Evolutionary conservation across 306 rosid species (phyloP).

Genomic region (Glycine latifolia): DNA sequence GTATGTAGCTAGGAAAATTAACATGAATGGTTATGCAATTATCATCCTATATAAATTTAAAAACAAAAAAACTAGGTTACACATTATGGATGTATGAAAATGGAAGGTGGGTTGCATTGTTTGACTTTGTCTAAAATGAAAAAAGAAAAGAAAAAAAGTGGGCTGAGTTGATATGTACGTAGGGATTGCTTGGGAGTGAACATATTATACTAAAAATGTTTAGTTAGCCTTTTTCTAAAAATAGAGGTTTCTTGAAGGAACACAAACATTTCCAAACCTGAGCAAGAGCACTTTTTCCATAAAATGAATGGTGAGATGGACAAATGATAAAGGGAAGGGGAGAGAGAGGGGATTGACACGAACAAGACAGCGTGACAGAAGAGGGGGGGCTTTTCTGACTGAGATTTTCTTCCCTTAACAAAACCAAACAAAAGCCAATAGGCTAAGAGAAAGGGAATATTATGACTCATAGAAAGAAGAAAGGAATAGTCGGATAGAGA

Average conservation of each 20-base stretch:
- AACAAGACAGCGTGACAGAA: slow-evolving; percentile 72
- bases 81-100: neutral
- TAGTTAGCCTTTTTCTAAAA: slow-evolving; percentile 53
- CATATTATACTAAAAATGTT: slow-evolving; percentile 54
- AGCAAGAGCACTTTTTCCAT: slow-evolving; percentile 53
- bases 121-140: slow-evolving; percentile 38
- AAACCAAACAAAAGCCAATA: slow-evolving; percentile 65
- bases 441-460: slow-evolving; percentile 58
- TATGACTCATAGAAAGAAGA: slow-evolving; percentile 59
- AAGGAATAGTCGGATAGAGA: slow-evolving; percentile 51
- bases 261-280: slow-evolving; percentile 60
- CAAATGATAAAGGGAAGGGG: neutral
- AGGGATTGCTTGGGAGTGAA: slow-evolving; percentile 75
- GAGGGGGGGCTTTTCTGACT: slow-evolving; percentile 67
- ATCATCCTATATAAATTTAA: too few relatives aligned
- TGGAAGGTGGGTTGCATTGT: neutral
- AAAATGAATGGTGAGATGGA: slow-evolving; percentile 46
- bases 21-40: too few relatives aligned
- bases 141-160: neutral
- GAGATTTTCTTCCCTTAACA: slow-evolving; percentile 69
- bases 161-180: neutral
- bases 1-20: too few relatives aligned
- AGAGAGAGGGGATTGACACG: slow-evolving; percentile 59
- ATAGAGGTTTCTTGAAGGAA: slow-evolving; percentile 75
- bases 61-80: too few relatives aligned